Evolutionary conservation across 2,329 filamentous ascomycete genomes (phyloP), one percentile per base, ranked within the genome.

Genomic region (Xylaria sp.): DNA sequence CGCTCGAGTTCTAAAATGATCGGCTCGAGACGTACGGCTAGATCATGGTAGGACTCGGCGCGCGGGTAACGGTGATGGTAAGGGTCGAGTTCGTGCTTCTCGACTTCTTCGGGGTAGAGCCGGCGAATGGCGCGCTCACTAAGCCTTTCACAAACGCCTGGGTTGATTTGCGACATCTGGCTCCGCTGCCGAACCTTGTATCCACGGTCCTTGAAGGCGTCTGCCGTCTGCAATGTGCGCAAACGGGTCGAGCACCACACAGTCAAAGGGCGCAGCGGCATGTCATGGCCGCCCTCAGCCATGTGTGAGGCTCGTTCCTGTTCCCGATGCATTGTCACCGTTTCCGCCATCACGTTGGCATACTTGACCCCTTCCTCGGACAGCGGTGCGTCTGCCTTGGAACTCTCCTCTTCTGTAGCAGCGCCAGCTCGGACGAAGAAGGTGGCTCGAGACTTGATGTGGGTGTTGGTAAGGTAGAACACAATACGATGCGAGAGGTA

Each of bases 21-120:
- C 39, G 94, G 95, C 71, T 99, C 94, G 43, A 99, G 85, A 19
- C 94, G 90, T 55, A 99, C 94, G n/a, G 94, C 94, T 40, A 99
- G 86, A 69, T 99, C 94, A 71, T 99, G 94, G 73, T 99, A 99
- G 7, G 93, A 97, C 90, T 99, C 94, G 56, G 93, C 93, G 58
- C 94, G 84, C 7, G 94, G 94, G 69, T 97, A 99, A 38, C 94
- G 85, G 72, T 99, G 94, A 68, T 99, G 94, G 67, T 99, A 99
- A 1, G 94, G 94, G 71, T 99, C 94, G 46, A 89, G 78, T 62
- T 96, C 90, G 72, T 99, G 94, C 76, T 96, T 96, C 61, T 86
- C 82, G 6, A 96, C 90, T 72, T 99, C 94, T 2, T 96, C 90
- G 0, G 93, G 91, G 68, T 93, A 97, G 51, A 92, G 79, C 65